Percentiles rank a stretch among this genome's conserved stretches.
These are phyloP conservation scores for Rutstroemia sp. DNA, from an alignment of 2,329 filamentous ascomycete species.

Conservation along the genomic window DNA sequence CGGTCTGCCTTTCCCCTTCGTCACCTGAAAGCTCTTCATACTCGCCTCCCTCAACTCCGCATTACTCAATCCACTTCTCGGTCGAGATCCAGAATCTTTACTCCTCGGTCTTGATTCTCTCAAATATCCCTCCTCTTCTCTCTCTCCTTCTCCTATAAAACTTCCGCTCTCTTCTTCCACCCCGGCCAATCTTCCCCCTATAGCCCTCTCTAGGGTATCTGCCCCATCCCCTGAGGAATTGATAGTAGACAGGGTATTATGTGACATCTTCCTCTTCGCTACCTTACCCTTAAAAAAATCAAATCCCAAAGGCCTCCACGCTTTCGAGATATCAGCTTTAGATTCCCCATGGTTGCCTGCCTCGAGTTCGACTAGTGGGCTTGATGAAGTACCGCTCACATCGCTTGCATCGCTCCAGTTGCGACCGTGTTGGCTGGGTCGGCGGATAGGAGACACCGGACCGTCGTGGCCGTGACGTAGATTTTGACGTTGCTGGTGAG, in stretches of 20 bases:
- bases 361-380: conserved; percentile 5
- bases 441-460: neutral
- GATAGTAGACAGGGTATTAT: neutral
- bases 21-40: neutral
- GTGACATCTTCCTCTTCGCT: neutral
- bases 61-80: conserved; percentile 6
- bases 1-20: neutral
- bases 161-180: conserved; percentile 3
- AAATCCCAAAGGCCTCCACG: conserved; percentile 2
- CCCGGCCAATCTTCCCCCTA: neutral
- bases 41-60: conserved; percentile 7
- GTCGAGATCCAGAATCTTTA: neutral
- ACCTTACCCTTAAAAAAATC: neutral
- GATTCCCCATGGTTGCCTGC: conserved; percentile 2
- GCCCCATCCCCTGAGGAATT: neutral
- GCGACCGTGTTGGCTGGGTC: conserved; percentile 2
- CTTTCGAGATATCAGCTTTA: neutral
- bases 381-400: neutral
- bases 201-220: neutral
- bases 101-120: neutral
- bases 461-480: neutral
- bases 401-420: conserved; percentile 10
- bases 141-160: neutral
- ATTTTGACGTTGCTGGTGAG: conserved; percentile 1
- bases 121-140: neutral